Conservation (phyloP, 2,329 filamentous ascomycete species). For the Hymenoscyphus repandus region DNA sequence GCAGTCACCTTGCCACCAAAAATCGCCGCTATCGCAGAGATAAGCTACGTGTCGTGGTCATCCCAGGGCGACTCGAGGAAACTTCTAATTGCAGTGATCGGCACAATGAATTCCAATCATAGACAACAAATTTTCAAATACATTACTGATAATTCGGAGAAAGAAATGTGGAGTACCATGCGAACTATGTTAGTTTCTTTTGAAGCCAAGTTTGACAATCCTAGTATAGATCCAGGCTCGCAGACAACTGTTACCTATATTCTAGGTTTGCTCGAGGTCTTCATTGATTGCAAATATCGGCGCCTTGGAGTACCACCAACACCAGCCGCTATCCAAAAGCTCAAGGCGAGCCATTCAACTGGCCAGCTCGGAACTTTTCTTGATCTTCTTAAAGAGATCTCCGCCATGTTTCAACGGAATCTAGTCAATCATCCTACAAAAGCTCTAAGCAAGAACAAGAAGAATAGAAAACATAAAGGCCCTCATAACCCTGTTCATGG, state of each 20-base stretch:
- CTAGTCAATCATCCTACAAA: no score
- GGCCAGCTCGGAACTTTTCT: not conserved
- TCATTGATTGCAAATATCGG: conserved; percentile 27
- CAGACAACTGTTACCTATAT: conserved; percentile 12
- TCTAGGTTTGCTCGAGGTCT: conserved; percentile 27
- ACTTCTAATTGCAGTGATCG: no score
- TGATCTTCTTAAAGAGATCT: no score
- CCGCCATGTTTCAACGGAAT: no score
- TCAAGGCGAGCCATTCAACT: conserved; percentile 21
- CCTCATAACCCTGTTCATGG: no score
- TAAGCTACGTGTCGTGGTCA: not conserved
- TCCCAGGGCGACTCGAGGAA: not conserved
- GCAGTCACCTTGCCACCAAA: no score
- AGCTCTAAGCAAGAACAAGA: no score
- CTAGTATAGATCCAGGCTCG: conserved; percentile 14
- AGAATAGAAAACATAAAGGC: no score
- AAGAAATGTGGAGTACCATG: not conserved
- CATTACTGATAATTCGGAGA: conserved; percentile 6
- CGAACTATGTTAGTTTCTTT: no score
- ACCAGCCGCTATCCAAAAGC: conserved; percentile 11
- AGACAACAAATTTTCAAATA: no score
- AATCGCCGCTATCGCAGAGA: not conserved
- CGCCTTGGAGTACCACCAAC: conserved; percentile 4
- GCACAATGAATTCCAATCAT: no score
- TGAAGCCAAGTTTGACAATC: not conserved